Base-by-base conservation (phyloP, 129 eudicot genomes). In the Ambrosia trifida region DNA sequence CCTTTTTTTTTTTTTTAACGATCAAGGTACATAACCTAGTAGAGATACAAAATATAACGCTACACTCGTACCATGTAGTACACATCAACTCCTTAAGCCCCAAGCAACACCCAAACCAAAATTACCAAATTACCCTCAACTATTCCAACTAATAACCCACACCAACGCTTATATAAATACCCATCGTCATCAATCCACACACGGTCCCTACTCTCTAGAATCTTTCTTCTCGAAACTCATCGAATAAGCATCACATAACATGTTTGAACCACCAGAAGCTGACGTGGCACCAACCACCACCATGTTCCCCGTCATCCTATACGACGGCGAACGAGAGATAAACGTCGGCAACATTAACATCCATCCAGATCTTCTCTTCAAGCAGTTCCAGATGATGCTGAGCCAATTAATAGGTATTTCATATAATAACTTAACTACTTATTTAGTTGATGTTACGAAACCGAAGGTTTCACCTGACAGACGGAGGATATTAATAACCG, bases 301-400 rank as follows among this genome's bases (percentile, higher is more conserved):
- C 18, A 57, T 53, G 7, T 84, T 85, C 45, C 86, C 89, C 46
- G 83, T 90, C 6, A 67, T 53, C 10, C 72, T 90, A 63, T 87
- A n/a, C 80, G 95, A 90, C 75, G 97, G 97, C 7, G 91, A 88
- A 71, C 54, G 83, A 4, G 97, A 87, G 78, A 69, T 61, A 32
- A 35, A 75, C 73, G 69, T 78, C 8, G 97, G 95, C 20, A 41
- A 75, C 17, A 46, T 90, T 4, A 58, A 46, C 40, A 53, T 90
- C 45, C 74, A 62, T 31, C 72, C 91, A 9, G 76, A 81, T 58
- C 79, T 87, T 13, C 79, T 64, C 14, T 85, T 73, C 77, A 90
- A 87, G 78, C 57, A 78, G 50, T 83, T 87, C 69, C 95, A 87
- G 71, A 9, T 32, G 30, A 77, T 47, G 52, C 38, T 90, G 7